These are phyloP conservation scores for Neurospora tetraspora DNA, from an alignment of 495 filamentous ascomycete genomes.

Conservation along the genomic window DNA sequence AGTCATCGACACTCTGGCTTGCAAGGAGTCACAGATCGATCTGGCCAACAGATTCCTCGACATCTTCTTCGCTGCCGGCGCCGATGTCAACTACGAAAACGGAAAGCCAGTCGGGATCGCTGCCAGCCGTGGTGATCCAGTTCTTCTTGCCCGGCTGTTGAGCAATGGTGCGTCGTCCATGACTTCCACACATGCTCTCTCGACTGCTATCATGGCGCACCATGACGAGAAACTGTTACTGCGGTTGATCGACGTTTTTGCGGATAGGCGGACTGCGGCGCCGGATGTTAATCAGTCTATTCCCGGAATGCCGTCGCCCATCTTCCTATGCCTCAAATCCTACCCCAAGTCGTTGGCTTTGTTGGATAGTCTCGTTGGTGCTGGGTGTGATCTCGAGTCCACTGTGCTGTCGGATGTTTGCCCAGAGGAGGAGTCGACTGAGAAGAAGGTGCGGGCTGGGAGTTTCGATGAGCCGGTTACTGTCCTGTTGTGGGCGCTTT, in stretches of 20 bases:
- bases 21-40: slow-evolving; percentile 12
- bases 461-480: slow-evolving; percentile 26
- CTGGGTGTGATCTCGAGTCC: slow-evolving; percentile 16
- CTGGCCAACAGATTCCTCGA: slow-evolving; percentile 24
- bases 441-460: slow-evolving; percentile 9
- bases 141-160: slow-evolving; percentile 25
- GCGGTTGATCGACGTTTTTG: slow-evolving; percentile 11
- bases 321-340: slow-evolving; percentile 18
- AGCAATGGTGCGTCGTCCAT: slow-evolving; percentile 20
- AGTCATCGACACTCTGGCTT: slow-evolving; percentile 24
- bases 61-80: slow-evolving; percentile 25
- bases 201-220: slow-evolving; percentile 19
- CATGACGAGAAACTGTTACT: slow-evolving; percentile 8
- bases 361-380: slow-evolving; percentile 10
- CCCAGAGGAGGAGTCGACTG: not conserved
- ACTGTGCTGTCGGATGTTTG: slow-evolving; percentile 13
- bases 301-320: slow-evolving; percentile 15
- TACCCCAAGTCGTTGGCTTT: slow-evolving; percentile 15
- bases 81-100: slow-evolving; percentile 32
- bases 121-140: slow-evolving; percentile 24
- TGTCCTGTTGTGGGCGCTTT: slow-evolving; percentile 31
- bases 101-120: slow-evolving; percentile 31
- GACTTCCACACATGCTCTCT: slow-evolving; percentile 27
- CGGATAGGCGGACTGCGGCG: not conserved
- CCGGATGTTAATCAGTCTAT: slow-evolving; percentile 14